Percentiles rank a stretch among this genome's conserved stretches.
These are phyloP conservation scores for Ophiocordyceps robertsii DNA, from an alignment of 2,329 filamentous ascomycete genomes.

Conservation along the genomic window DNA sequence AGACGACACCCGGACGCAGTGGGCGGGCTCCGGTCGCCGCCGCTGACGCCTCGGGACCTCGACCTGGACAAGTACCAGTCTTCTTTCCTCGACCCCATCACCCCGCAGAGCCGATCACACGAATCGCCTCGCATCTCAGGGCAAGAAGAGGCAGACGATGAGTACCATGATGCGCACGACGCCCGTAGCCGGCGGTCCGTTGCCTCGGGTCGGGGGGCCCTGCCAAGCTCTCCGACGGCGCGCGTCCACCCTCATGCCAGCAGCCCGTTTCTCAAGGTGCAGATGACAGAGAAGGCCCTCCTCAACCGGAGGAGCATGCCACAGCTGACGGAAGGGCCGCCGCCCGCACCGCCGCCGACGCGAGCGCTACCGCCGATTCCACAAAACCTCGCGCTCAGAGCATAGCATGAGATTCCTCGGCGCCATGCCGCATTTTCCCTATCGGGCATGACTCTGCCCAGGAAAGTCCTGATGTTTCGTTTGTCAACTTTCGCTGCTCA, in stretches of 20 bases:
- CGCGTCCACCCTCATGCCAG: conserved; percentile 15
- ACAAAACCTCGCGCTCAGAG: conserved; percentile 8
- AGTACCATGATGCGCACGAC: conserved; percentile 10
- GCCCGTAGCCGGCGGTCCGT: no score
- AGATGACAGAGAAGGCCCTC: conserved; percentile 10
- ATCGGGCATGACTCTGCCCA: no score
- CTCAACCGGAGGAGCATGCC: conserved; percentile 35
- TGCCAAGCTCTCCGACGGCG: conserved; percentile 16
- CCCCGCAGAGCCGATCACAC: conserved; percentile 1
- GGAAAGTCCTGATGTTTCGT: no score
- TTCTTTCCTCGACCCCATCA: conserved; percentile 3
- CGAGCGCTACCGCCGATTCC: conserved; percentile 42
- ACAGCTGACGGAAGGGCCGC: conserved; percentile 33
- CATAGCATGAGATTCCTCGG: neutral
- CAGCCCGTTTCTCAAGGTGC: conserved; percentile 8
- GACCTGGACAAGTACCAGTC: conserved; percentile 1
- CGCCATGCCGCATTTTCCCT: no score
- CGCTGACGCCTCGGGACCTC: neutral
- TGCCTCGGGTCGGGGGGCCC: conserved; percentile 1
- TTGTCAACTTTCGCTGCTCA: no score
- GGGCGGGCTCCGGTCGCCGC: neutral
- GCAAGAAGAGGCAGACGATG: conserved; percentile 11
- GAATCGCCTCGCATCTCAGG: conserved; percentile 9
- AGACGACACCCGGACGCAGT: neutral
- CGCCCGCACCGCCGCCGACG: conserved; percentile 39